Base-by-base conservation (phyloP, 1,284 basidiomycete genomes). In the Fomes fomentarius region DNA sequence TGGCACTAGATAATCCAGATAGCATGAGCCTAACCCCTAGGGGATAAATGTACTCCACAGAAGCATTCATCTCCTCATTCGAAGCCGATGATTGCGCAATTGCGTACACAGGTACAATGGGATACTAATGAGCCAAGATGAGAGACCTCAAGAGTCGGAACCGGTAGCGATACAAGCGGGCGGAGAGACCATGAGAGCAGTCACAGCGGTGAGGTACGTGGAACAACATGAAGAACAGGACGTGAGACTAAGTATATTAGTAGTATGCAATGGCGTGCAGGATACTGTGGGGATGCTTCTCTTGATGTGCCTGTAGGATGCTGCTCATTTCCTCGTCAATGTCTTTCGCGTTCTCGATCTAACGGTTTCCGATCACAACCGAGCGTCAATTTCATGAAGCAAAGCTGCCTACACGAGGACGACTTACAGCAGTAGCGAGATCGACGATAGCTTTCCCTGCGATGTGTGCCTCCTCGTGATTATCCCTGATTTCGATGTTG, bases 401-500 rank as follows among this genome's bases (percentile, higher is more conserved):
- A 44, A 47, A 33, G 49, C 38, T n/a, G 33, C 37, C 25, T 14
- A 5, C 47, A 26, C 22, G 6, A 42, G 33, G 25, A 28, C 42
- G 15, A 74, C 93, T 77, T 67, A 96, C 96, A 52, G 93, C 89
- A 45, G 85, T 79, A 11, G 93, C 94, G n/a, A 99, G 79, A 65
- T 96, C 96, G 30, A 99, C 77, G 64, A 99, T 96, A 1, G 96
- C 95, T 71, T 90, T 93, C 12, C 96, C 96, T 14, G 97, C 97
- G 55, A 97, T 93, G 28, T 91, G 79, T 0, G 97, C 97, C 72
- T 99, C 97, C 77, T 99, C 97, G 66, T 98, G 96, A 68, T 98
- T 99, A 74, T 99, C 97, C 76, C 93, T 98, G 75, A 99, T 99
- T 70, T 99, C 97, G 57, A 99, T 84, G 72, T 99, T 99, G 71